phyloP scores from a whole-genome alignment of 148 eudicot species.

The Dysphania ambrosioides region DNA sequence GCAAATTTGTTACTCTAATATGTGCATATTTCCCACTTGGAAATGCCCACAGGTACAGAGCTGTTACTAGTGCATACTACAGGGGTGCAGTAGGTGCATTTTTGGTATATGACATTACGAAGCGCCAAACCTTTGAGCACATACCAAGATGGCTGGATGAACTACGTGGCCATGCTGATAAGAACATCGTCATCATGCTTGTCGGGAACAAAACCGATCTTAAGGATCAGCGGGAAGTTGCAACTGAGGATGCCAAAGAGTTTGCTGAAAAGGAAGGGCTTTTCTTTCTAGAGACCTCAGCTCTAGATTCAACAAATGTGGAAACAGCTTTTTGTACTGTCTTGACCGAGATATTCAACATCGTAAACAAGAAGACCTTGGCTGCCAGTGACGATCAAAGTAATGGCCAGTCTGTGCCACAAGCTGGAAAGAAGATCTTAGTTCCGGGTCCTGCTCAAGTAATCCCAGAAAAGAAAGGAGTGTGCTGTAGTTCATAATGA shows the following conservation, averaged over 20 bases:
- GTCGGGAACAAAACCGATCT: constrained; percentile 75
- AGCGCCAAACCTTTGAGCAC: constrained; percentile 79
- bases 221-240: constrained; percentile 65
- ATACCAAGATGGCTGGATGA: constrained; percentile 86
- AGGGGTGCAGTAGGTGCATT: constrained; percentile 84
- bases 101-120: constrained; percentile 76
- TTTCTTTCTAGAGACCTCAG: constrained; percentile 79
- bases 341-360: constrained; percentile 67
- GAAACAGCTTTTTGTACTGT: constrained; percentile 66
- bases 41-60: constrained; percentile 61
- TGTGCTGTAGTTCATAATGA: constrained; percentile 50
- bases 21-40: neutral
- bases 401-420: constrained; percentile 46
- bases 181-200: constrained; percentile 84
- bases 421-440: constrained; percentile 61
- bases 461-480: constrained; percentile 47
- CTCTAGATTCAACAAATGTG: constrained; percentile 62
- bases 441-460: constrained; percentile 66
- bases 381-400: constrained; percentile 47
- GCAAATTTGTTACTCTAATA: neutral
- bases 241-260: constrained; percentile 75
- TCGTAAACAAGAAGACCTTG: constrained; percentile 64
- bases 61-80: constrained; percentile 84
- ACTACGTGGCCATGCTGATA: constrained; percentile 82
- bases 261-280: constrained; percentile 79